Conservation (phyloP, 2,329 filamentous ascomycete species). For the Phoma sp. region DNA sequence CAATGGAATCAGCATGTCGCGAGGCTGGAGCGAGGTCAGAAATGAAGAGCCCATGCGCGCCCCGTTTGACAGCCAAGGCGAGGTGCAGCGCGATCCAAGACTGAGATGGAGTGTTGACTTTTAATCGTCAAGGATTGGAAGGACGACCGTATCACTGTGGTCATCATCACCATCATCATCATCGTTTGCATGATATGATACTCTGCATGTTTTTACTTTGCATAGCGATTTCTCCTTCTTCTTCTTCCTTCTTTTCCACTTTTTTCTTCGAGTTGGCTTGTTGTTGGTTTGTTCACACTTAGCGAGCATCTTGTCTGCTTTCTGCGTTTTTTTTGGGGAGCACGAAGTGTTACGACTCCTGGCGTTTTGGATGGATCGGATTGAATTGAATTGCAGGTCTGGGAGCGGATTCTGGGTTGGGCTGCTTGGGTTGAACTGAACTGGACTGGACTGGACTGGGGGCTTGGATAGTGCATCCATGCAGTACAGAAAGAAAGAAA, state of each 20-base stretch:
- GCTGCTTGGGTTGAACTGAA: too few species aligned
- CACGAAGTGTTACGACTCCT: constrained; percentile 3
- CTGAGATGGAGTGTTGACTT: constrained; percentile 55
- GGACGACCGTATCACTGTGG: too few species aligned
- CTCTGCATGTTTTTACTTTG: constrained; percentile 1
- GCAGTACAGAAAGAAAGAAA: too few species aligned
- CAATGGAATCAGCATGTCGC: constrained; percentile 28
- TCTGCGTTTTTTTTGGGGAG: too few species aligned
- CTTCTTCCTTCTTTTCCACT: neutral
- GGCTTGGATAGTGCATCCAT: constrained; percentile 17
- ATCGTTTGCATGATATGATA: constrained; percentile 3
- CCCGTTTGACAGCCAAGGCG: constrained; percentile 46
- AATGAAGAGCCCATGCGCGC: constrained; percentile 27
- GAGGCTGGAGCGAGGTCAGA: constrained; percentile 31
- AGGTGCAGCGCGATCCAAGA: constrained; percentile 45
- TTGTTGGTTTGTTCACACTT: neutral
- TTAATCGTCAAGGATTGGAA: too few species aligned
- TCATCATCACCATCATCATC: too few species aligned
- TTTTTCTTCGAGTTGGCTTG: too few species aligned
- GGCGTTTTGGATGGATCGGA: constrained; percentile 9
- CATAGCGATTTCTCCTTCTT: neutral
- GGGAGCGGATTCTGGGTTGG: too few species aligned
- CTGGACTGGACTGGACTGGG: too few species aligned
- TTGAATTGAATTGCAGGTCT: too few species aligned
- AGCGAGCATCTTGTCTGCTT: neutral